Evolutionary conservation across 148 eudicot genomes (phyloP), one percentile per base, ranked within the genome.

Genomic region (Chenopodium quinoa): DNA sequence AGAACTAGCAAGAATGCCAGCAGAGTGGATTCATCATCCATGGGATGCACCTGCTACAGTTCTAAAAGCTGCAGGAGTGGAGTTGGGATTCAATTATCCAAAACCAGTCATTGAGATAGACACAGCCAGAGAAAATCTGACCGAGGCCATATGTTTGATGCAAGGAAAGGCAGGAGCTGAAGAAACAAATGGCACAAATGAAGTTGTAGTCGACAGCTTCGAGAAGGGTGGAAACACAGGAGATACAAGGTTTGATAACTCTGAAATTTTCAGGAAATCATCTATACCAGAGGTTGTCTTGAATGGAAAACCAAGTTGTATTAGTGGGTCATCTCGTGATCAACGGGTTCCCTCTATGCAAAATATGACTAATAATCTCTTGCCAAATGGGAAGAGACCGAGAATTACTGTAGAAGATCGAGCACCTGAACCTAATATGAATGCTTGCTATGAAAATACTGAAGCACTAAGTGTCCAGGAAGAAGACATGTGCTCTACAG

Each of bases 21-120:
- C 94, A 0, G 99, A 92, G 50, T 96, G 98, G 98, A 96, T 96
- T 85, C 99, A 96, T 86, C 97, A 96, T 85, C 99, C 99, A 17
- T 96, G 97, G 97, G 88, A 96, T 78, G 97, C 98, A 14, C 97
- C 99, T 73, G 48, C 50, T 47, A 58, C 87, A 20, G 92, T 93
- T 69, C 97, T 96, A 12, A 89, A 77, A 89, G 84, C 95, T 34
- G 92, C 99, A 40, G 99, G 99, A 74, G 92, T 96, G 17, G 99
- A 96, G 60, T 75, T 96, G 40, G 99, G 99, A 71, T 54, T 76
- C 32, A 96, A 96, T 87, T 96, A 96, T 69, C 98, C 99, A 25
- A 89, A 88, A 47, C 99, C 99, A 20, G 82, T 96, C 70, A 82
- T 96, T 22, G 97, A 96, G 58, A 82, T 89, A 4, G 98, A 96